Percentiles rank a stretch among this genome's conserved stretches.
These are phyloP conservation scores for Primulina tabacum DNA, from an alignment of 257 asterid genomes.

Conservation along the genomic window DNA sequence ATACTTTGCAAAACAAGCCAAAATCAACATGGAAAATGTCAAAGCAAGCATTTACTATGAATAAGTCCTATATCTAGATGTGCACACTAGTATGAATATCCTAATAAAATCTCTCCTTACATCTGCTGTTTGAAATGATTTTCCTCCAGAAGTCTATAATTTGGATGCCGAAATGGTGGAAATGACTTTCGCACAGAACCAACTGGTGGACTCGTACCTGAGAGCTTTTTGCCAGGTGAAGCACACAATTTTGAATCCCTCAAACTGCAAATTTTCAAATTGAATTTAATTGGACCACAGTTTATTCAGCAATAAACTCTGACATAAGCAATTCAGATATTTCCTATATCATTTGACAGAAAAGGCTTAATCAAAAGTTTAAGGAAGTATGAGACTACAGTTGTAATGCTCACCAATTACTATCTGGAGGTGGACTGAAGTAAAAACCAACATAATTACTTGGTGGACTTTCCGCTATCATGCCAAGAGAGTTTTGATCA, in stretches of 20 bases:
- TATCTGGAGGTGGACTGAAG: conserved; percentile 86
- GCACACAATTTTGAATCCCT: conserved; percentile 69
- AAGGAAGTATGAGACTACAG: conserved; percentile 17
- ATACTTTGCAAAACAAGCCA: not conserved
- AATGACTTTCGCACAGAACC: conserved; percentile 79
- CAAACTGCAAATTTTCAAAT: conserved; percentile 37
- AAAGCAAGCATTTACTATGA: conserved; percentile 20
- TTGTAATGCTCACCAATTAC: conserved; percentile 53
- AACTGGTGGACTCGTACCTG: conserved; percentile 70
- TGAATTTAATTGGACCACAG: conserved; percentile 18
- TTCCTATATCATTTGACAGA: conserved; percentile 18
- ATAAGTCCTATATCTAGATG: conserved; percentile 13
- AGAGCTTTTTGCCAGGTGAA: conserved; percentile 57
- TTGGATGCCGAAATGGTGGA: conserved; percentile 83
- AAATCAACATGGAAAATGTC: conserved; percentile 16
- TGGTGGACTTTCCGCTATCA: conserved; percentile 67
- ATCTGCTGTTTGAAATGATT: conserved; percentile 88
- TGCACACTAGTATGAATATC: conserved; percentile 8
- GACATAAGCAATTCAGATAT: not conserved
- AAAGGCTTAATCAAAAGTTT: conserved; percentile 12
- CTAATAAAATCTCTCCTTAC: conserved; percentile 47
- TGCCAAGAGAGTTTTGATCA: conserved; percentile 41
- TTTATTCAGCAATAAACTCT: not conserved
- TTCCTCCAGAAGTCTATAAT: conserved; percentile 85
- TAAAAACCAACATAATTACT: conserved; percentile 79